These are phyloP conservation scores for Straminergon stramineum DNA, from an alignment of 225 moss, liverwort and hornwort species.

Conservation along the genomic window DNA sequence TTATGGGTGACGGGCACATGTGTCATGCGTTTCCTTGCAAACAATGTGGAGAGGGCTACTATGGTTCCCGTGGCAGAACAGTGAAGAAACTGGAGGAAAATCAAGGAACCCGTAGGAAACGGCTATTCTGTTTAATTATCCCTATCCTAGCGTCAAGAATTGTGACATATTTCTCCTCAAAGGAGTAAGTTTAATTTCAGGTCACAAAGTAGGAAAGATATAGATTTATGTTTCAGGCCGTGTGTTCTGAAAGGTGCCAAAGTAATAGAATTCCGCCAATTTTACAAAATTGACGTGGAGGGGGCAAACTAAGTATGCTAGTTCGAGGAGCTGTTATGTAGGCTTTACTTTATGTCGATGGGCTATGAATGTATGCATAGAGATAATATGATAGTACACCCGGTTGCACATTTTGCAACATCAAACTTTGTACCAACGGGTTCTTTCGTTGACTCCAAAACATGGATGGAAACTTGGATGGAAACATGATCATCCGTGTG, in stretches of 20 bases:
- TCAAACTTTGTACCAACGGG: not conserved
- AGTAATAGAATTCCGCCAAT: not conserved
- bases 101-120: not conserved
- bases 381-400: not conserved
- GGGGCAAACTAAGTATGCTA: not conserved
- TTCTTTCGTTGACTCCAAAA: not conserved
- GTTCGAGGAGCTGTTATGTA: not conserved
- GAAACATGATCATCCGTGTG: too few relatives aligned
- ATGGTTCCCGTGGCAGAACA: too few relatives aligned
- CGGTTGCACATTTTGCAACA: not conserved
- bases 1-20: not conserved
- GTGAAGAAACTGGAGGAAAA: not conserved
- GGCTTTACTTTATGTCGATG: too few relatives aligned
- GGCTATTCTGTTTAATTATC: not conserved
- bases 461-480: not conserved
- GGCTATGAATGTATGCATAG: too few relatives aligned
- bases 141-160: not conserved
- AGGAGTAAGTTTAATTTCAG: not conserved
- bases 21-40: too few relatives aligned
- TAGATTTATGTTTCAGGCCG: too few relatives aligned
- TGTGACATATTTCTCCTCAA: not conserved
- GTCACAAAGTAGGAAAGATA: not conserved
- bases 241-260: not conserved
- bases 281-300: not conserved
- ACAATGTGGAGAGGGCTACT: fast-evolving